A percentile compares a stretch with the other conserved stretches of the same genome.
Evolutionary conservation across 306 rosid species (phyloP).

Genomic region (Lathyrus sativus): DNA sequence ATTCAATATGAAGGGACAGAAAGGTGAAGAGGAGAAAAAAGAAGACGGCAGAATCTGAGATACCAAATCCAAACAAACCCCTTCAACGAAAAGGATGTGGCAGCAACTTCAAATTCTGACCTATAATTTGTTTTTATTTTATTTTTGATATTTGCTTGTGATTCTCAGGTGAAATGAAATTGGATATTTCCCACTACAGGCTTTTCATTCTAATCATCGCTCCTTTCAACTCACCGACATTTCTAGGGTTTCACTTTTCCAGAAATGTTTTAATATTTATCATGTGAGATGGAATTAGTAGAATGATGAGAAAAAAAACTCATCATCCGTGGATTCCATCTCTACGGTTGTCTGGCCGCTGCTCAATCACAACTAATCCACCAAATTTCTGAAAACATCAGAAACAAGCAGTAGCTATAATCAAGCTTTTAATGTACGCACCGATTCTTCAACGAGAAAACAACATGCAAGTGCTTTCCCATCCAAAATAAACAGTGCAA

Average conservation of each 20-base stretch:
- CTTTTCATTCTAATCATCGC: constrained; percentile 79
- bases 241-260: no score
- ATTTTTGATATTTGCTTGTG: neutral
- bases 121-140: neutral
- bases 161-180: neutral
- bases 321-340: constrained; percentile 86
- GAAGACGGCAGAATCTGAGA: constrained; percentile 33
- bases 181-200: constrained; percentile 59
- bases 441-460: constrained; percentile 45
- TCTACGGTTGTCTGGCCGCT: constrained; percentile 98
- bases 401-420: constrained; percentile 24
- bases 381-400: neutral
- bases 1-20: neutral
- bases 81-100: constrained; percentile 22
- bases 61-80: constrained; percentile 49
- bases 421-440: constrained; percentile 58
- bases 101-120: constrained; percentile 52
- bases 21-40: neutral
- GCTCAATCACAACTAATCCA: constrained; percentile 41
- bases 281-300: constrained; percentile 79
- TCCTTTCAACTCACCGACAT: neutral
- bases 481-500: constrained; percentile 47
- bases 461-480: constrained; percentile 36
- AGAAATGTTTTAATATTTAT: no score
- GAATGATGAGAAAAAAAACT: constrained; percentile 50